Evolutionary conservation across 2,329 filamentous ascomycete species (phyloP).

Genomic region (Ophiobolus disseminans): DNA sequence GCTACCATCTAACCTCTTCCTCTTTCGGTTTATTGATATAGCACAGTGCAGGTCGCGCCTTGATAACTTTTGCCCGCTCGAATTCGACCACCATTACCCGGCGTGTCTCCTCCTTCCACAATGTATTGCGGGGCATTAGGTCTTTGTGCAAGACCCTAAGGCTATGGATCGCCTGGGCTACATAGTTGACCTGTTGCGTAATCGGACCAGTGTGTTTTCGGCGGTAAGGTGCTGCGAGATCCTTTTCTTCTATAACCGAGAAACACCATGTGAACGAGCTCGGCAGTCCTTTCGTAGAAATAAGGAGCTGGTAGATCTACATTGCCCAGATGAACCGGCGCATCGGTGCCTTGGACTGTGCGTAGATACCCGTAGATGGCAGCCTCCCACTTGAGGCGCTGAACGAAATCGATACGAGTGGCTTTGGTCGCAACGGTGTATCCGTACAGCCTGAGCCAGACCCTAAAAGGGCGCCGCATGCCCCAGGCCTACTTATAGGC

Average conservation of each 20-base stretch:
- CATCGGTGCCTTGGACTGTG: too few relatives aligned
- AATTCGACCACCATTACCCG: conserved; percentile 26
- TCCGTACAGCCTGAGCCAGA: conserved; percentile 50
- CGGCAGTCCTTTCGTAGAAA: conserved; percentile 23
- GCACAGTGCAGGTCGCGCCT: too few relatives aligned
- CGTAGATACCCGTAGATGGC: conserved; percentile 14
- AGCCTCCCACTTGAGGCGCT: conserved; percentile 10
- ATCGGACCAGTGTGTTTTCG: conserved; percentile 10
- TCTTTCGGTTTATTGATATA: conserved; percentile 15
- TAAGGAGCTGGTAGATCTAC: conserved; percentile 21
- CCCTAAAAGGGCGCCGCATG: conserved; percentile 51
- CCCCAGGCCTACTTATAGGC: conserved; percentile 37
- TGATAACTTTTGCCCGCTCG: conserved; percentile 20
- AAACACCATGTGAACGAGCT: conserved; percentile 28
- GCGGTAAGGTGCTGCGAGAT: conserved; percentile 11
- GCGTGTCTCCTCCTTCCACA: conserved; percentile 17
- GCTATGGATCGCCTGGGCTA: conserved; percentile 15
- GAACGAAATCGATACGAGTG: conserved; percentile 22
- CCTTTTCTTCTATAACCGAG: conserved; percentile 23
- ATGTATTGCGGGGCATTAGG: conserved; percentile 20
- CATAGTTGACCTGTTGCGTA: conserved; percentile 7
- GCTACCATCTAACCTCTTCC: too few relatives aligned
- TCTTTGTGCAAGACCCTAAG: conserved; percentile 23
- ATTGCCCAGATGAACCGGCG: conserved; percentile 32
- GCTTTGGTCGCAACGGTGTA: conserved; percentile 55